A percentile compares a stretch with the other conserved stretches of the same genome.
Conservation (phyloP, 78 protist species). For the Goniomonas avonlea region DNA sequence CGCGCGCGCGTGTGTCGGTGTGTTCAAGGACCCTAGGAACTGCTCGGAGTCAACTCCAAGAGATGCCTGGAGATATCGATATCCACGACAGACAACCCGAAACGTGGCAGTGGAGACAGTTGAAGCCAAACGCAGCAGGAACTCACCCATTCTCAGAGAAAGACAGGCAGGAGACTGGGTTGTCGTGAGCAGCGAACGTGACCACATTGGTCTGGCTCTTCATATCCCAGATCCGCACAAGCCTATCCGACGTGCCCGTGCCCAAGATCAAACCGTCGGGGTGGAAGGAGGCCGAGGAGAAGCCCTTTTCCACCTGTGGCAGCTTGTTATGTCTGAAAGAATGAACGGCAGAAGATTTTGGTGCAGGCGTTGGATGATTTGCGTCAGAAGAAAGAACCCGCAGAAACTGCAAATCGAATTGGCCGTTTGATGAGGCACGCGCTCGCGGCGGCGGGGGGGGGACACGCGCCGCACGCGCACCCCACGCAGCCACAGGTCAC, state of each 20-base stretch:
- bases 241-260: slow-evolving; percentile 40
- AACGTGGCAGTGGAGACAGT: neutral
- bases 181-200: slow-evolving; percentile 38
- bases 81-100: neutral
- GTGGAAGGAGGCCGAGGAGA: too few species aligned
- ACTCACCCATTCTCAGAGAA: slow-evolving; percentile 73
- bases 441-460: neutral
- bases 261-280: slow-evolving; percentile 90
- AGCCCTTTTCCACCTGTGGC: too few species aligned
- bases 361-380: too few species aligned
- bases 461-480: neutral
- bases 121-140: neutral
- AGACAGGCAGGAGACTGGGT: slow-evolving; percentile 9
- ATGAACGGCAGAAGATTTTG: too few species aligned
- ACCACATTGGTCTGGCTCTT: slow-evolving; percentile 37
- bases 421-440: neutral
- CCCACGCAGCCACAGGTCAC: too few species aligned
- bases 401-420: neutral
- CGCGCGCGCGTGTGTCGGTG: neutral
- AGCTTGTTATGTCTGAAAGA: too few species aligned
- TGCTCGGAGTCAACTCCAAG: too few species aligned
- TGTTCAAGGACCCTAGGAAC: too few species aligned
- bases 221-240: slow-evolving; percentile 58
- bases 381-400: too few species aligned
- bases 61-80: neutral